phyloP scores from a whole-genome alignment of 495 filamentous ascomycete genomes.

The Durotheca rogersii region DNA sequence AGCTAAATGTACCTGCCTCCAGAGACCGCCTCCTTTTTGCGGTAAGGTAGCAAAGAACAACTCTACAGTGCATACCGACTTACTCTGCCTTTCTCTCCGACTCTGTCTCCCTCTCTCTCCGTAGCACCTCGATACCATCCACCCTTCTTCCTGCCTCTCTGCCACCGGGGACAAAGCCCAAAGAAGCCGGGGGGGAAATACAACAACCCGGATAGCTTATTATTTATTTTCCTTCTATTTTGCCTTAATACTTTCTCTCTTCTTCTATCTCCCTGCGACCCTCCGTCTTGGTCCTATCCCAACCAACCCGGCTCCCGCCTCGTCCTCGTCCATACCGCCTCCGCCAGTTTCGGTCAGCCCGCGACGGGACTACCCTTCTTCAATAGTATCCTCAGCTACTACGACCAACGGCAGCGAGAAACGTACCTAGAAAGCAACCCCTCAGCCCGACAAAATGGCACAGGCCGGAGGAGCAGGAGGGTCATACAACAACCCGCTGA shows the following conservation, averaged over 20 bases:
- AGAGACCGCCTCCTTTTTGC: conserved; percentile 29
- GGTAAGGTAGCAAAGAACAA: conserved; percentile 20
- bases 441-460: conserved; percentile 37
- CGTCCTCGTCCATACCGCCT: too few relatives aligned
- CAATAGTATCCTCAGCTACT: conserved; percentile 2
- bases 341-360: too few relatives aligned
- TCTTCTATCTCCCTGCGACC: background rate
- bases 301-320: too few relatives aligned
- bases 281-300: conserved; percentile 4
- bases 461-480: conserved; percentile 62
- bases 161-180: background rate
- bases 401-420: conserved; percentile 1
- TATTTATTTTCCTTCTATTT: conserved; percentile 2
- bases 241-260: conserved; percentile 1
- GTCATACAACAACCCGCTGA: conserved; percentile 92
- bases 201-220: conserved; percentile 13
- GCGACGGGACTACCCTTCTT: conserved; percentile 6
- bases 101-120: conserved; percentile 1
- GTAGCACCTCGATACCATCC: background rate
- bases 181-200: background rate
- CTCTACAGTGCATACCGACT: conserved; percentile 7
- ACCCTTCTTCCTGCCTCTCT: background rate
- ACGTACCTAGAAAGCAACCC: conserved; percentile 3
- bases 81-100: too few relatives aligned
- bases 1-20: too few relatives aligned